Percentiles rank a stretch among this genome's conserved stretches.
phyloP scores from a whole-genome alignment of 805 yeast genomes.

The Starmera pachycereana region DNA sequence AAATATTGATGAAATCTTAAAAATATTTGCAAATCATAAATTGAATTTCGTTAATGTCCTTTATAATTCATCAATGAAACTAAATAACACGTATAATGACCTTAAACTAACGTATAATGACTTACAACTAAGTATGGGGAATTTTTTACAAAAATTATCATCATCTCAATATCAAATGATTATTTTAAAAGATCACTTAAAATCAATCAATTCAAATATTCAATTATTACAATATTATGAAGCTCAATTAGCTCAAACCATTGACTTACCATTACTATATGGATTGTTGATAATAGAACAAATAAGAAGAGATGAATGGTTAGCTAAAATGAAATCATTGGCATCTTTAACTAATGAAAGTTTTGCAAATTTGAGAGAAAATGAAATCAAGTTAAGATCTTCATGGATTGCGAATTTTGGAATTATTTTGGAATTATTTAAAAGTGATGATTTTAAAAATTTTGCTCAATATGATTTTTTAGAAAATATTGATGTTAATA shows the following conservation, averaged over 20 bases:
- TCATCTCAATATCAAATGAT: constrained; percentile 13
- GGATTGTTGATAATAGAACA: constrained; percentile 60
- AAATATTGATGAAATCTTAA: constrained; percentile 13
- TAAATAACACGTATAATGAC: constrained; percentile 25
- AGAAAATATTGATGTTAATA: no score
- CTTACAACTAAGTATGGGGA: constrained; percentile 8
- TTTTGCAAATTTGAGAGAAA: constrained; percentile 43
- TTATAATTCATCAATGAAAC: constrained; percentile 20
- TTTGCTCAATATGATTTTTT: no score
- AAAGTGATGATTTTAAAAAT: constrained; percentile 1
- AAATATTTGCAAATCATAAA: constrained; percentile 16
- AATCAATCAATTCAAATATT: constrained; percentile 6
- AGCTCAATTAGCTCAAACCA: constrained; percentile 25
- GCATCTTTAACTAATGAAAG: constrained; percentile 40
- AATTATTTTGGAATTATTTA: constrained; percentile 27
- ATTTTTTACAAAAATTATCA: constrained; percentile 9
- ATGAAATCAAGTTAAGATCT: constrained; percentile 43
- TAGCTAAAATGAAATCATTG: constrained; percentile 17
- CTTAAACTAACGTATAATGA: constrained; percentile 25
- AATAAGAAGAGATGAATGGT: constrained; percentile 51
- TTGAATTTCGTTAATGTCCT: constrained; percentile 22
- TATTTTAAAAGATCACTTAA: constrained; percentile 13
- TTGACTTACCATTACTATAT: constrained; percentile 62
- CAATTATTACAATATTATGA: constrained; percentile 17
- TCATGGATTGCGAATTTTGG: constrained; percentile 62